These are phyloP conservation scores for Pseudogymnoascus sp. DNA, from an alignment of 2,329 filamentous ascomycete genomes.

Conservation along the genomic window DNA sequence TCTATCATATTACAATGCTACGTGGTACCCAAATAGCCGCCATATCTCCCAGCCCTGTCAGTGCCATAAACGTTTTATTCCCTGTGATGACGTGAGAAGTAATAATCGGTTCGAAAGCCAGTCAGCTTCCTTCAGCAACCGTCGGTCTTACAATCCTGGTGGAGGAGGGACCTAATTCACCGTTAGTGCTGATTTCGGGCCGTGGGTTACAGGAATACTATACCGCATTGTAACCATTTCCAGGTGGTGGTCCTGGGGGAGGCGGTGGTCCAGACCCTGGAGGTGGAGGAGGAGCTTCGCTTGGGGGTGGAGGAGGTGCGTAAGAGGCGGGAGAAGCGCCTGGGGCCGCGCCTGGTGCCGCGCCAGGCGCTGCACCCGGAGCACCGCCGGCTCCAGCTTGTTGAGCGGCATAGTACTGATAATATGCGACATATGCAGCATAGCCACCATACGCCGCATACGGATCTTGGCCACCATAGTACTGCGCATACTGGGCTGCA, in stretches of 20 bases:
- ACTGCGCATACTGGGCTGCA: constrained; percentile 74
- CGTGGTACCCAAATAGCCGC: constrained; percentile 5
- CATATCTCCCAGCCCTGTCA: background rate
- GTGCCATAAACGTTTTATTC: background rate
- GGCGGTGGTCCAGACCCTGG: constrained; percentile 52
- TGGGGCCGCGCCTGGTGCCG: constrained; percentile 38
- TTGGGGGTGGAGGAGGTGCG: constrained; percentile 51
- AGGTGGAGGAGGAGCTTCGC: constrained; percentile 55
- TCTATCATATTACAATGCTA: constrained; percentile 8
- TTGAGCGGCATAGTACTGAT: constrained; percentile 61
- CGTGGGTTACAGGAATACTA: constrained; percentile 14
- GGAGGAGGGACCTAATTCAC: constrained; percentile 45
- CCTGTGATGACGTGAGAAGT: background rate
- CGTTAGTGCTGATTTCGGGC: constrained; percentile 11
- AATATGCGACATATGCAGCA: constrained; percentile 66
- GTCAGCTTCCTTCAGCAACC: background rate
- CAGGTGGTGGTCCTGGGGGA: constrained; percentile 47
- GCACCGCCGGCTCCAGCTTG: constrained; percentile 31
- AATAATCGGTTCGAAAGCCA: background rate
- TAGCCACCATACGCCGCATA: constrained; percentile 91
- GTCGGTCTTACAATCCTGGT: constrained; percentile 40
- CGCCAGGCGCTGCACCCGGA: constrained; percentile 33
- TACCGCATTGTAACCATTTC: constrained; percentile 52
- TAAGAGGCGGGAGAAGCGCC: constrained; percentile 34
- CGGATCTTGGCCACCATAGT: constrained; percentile 68